These are phyloP conservation scores for Chimonanthus praecox DNA, from an alignment of 164 flowering plant genomes.

Conservation along the genomic window DNA sequence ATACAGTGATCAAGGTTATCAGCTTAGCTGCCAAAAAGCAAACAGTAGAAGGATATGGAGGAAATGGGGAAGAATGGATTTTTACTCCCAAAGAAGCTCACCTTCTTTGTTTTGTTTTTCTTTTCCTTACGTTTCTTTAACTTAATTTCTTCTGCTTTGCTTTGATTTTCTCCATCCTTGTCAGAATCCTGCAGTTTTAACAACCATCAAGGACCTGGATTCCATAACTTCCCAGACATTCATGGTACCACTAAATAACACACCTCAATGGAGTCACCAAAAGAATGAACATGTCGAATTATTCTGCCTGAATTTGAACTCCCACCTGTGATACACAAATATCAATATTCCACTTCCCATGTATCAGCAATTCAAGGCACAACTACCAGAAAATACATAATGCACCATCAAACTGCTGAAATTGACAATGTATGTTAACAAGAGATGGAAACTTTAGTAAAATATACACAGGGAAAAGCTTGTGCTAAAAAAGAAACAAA, in stretches of 20 bases:
- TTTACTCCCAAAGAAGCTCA: slow-evolving; percentile 9
- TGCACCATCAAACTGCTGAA: too few species aligned
- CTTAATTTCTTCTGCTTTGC: slow-evolving; percentile 9
- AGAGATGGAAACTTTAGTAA: too few species aligned
- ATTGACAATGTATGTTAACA: too few species aligned
- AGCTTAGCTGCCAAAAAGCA: background rate
- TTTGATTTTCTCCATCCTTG: slow-evolving; percentile 11
- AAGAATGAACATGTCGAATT: slow-evolving; percentile 51
- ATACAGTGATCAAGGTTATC: background rate
- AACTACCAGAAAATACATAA: background rate
- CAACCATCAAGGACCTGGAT: background rate
- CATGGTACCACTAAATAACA: slow-evolving; percentile 4
- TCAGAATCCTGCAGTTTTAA: slow-evolving; percentile 25
- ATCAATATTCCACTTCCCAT: background rate
- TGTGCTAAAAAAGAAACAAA: too few species aligned
- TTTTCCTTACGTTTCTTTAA: slow-evolving; percentile 25
- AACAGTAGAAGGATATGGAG: background rate
- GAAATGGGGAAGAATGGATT: background rate
- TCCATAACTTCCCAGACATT: background rate
- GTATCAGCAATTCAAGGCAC: too few species aligned
- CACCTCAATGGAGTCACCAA: slow-evolving; percentile 45
- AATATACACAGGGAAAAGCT: too few species aligned
- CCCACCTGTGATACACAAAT: slow-evolving; percentile 30
- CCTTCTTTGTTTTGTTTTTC: slow-evolving; percentile 38
- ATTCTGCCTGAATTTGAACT: slow-evolving; percentile 40